Evolutionary conservation across 2,329 filamentous ascomycete genomes (phyloP).

Genomic region (Epichloe scottii): DNA sequence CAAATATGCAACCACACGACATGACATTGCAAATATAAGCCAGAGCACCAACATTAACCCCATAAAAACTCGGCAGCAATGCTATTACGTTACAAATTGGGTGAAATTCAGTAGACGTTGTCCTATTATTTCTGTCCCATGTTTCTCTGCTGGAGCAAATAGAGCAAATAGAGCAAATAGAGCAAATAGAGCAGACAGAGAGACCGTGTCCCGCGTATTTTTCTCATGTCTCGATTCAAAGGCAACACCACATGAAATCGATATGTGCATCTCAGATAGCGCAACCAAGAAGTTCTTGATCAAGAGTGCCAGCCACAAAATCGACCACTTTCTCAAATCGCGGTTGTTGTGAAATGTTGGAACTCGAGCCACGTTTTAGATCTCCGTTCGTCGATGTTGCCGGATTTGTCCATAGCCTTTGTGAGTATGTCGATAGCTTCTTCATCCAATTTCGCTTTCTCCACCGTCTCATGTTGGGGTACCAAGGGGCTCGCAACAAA

Average conservation of each 20-base stretch:
- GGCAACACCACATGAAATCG: too few species aligned
- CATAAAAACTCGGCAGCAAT: not conserved
- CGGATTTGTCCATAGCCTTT: slow-evolving; percentile 25
- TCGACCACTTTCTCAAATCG: slow-evolving; percentile 4
- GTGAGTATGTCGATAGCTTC: slow-evolving; percentile 29
- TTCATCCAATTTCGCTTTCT: slow-evolving; percentile 31
- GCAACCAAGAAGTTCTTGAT: too few species aligned
- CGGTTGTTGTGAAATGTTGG: slow-evolving; percentile 9
- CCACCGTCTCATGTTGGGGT: slow-evolving; percentile 35
- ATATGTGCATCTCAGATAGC: too few species aligned
- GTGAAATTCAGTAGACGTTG: not conserved
- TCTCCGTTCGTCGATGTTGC: slow-evolving; percentile 24
- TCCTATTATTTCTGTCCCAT: not conserved
- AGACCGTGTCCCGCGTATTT: too few species aligned
- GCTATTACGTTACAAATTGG: not conserved
- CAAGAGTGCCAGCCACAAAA: too few species aligned
- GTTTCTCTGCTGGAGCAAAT: too few species aligned
- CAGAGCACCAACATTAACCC: not conserved
- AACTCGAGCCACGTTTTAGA: slow-evolving; percentile 26
- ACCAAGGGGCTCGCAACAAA: slow-evolving; percentile 29
- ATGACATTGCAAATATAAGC: not conserved
- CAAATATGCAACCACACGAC: not conserved
- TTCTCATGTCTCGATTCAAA: too few species aligned
- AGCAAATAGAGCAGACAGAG: too few species aligned
- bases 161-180: too few species aligned